Conservation (phyloP, 75 land plant genomes). For the Larix kaempferi region DNA sequence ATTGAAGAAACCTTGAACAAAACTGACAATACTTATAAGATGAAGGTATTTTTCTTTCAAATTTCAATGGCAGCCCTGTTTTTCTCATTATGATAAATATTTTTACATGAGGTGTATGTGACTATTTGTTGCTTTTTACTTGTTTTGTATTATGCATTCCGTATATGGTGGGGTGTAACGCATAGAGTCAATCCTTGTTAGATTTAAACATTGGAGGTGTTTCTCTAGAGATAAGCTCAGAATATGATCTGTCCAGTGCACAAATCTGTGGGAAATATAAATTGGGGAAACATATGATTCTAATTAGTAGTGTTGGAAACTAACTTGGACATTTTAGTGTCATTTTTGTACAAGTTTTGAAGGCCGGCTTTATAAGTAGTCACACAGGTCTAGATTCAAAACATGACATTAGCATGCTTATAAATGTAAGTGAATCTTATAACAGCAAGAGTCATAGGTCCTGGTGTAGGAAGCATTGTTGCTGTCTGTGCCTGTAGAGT, state of each 20-base stretch:
- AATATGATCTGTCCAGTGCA: background rate
- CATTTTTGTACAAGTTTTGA: background rate
- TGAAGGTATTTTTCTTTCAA: slow-evolving; percentile 28
- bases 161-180: background rate
- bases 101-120: background rate
- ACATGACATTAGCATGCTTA: background rate
- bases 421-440: background rate
- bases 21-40: slow-evolving; percentile 23
- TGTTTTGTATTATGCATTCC: background rate
- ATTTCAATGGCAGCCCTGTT: background rate
- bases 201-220: background rate
- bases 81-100: background rate
- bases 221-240: background rate
- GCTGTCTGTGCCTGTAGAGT: no score
- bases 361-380: background rate
- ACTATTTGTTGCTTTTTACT: background rate
- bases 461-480: no score
- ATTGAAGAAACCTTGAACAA: slow-evolving; percentile 1
- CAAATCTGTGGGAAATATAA: no score
- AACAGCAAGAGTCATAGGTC: background rate
- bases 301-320: no score
- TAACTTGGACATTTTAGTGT: background rate
- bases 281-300: no score
- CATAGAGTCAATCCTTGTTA: background rate
- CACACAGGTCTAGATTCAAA: background rate